Conservation (phyloP, 495 filamentous ascomycete genomes). For the Penicillium coffeae region DNA sequence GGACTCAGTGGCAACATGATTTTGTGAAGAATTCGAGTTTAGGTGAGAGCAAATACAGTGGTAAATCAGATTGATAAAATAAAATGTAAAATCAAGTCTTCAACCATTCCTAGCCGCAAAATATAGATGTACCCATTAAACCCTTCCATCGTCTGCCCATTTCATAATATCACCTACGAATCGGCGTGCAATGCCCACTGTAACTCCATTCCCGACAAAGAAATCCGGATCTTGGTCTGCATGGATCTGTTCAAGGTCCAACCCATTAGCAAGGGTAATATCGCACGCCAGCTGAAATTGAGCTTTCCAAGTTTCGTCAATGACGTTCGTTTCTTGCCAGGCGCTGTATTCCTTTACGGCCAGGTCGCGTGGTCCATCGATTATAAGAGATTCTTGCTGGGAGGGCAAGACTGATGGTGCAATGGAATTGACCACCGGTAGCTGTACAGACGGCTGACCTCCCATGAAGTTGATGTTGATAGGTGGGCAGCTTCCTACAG, state of each 20-base stretch:
- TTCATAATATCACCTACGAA: slow-evolving; percentile 23
- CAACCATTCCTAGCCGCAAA: neutral
- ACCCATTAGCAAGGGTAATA: slow-evolving; percentile 13
- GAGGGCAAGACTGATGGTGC: slow-evolving; percentile 1
- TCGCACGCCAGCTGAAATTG: slow-evolving; percentile 20
- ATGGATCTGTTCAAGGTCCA: slow-evolving; percentile 25
- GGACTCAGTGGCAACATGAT: too few species aligned
- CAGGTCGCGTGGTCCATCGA: slow-evolving; percentile 13
- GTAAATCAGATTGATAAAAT: neutral
- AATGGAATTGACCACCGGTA: neutral
- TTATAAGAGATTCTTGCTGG: neutral
- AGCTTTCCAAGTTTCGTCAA: slow-evolving; percentile 17
- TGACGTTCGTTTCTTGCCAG: slow-evolving; percentile 22
- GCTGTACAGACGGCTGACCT: slow-evolving; percentile 11
- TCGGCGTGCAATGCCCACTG: slow-evolving; percentile 15
- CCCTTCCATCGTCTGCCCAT: slow-evolving; percentile 16
- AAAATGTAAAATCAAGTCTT: neutral
- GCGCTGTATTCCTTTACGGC: slow-evolving; percentile 22
- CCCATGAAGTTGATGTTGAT: slow-evolving; percentile 22
- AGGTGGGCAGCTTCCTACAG: slow-evolving; percentile 6
- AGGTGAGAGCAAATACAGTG: too few species aligned
- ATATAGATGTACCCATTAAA: neutral
- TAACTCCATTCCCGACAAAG: slow-evolving; percentile 15
- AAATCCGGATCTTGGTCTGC: slow-evolving; percentile 21
- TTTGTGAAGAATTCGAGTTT: too few species aligned